Evolutionary conservation across 202 grass and related monocot species (phyloP).

Genomic region (Setaria viridis): DNA sequence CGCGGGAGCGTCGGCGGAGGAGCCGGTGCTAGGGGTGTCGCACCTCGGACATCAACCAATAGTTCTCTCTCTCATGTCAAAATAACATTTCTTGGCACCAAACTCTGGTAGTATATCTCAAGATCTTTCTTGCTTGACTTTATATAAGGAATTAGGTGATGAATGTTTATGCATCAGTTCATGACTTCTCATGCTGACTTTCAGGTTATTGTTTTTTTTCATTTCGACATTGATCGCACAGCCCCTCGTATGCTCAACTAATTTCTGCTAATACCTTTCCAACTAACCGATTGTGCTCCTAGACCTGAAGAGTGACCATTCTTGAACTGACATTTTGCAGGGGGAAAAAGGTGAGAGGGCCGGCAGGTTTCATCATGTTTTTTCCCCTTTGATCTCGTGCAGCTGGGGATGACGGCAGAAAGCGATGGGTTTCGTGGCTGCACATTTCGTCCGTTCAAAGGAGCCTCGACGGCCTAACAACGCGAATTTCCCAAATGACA

Average conservation of each 20-base stretch:
- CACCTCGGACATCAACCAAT: too few relatives aligned
- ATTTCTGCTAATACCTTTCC: neutral
- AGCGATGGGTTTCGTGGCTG: conserved; percentile 8
- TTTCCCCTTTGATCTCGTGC: neutral
- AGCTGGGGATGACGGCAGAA: conserved; percentile 2
- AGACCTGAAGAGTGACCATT: neutral
- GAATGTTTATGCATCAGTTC: neutral
- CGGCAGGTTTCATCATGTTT: neutral
- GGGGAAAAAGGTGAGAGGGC: neutral
- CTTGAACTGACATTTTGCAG: neutral
- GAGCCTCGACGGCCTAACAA: neutral
- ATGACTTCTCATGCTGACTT: conserved; percentile 34
- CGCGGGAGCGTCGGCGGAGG: too few relatives aligned
- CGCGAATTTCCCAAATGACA: neutral
- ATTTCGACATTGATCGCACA: neutral
- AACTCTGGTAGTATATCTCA: conserved; percentile 14
- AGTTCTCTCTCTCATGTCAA: too few relatives aligned
- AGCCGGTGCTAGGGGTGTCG: too few relatives aligned
- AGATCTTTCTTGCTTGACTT: conserved; percentile 33
- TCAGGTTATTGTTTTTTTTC: neutral
- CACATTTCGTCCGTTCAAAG: conserved; percentile 31
- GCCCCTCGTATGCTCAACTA: neutral
- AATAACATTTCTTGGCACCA: conserved; percentile 6
- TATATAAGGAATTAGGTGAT: conserved; percentile 5
- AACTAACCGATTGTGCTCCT: neutral